Base-by-base conservation (phyloP, 2,329 filamentous ascomycete genomes). In the Sporothrix phasma region DNA sequence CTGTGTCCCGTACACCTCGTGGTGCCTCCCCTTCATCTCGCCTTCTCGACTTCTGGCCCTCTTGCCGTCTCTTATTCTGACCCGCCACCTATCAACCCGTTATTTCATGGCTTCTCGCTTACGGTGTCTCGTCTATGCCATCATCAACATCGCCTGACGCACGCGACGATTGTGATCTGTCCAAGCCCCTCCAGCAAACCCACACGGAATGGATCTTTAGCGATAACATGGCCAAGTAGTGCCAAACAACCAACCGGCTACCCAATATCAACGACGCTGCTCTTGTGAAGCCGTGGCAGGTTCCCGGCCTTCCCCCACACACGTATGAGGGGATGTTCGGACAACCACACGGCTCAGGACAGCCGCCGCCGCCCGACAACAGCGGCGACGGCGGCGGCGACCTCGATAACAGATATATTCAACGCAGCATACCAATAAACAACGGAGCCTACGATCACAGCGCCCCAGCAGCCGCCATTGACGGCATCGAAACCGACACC, bases 151-250 rank as follows among this genome's bases (percentile, higher is more conserved):
- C 17, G 10, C 49, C 51, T 15, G 34, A 19, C 31, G 29, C 26
- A 29, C 7, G 34, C 13, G 15, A 53, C 49, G 17, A 34, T 19
- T n/a, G 7, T 53, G 49, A 13, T 10, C 7, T 10, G n/a, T 34
- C 22, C 49, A n/a, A n/a, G 49, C 15, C 51, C 34, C 8, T 7
- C 8, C 5, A 56, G 6, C 43, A 34, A 41, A 37, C 34, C 15
- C 6, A 43, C 51, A 37, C 15, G 15, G 39, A 31, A 59, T 46
- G 56, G 56, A 46, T 39, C 56, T 11, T 19, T 26, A 45, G 56
- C 56, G 56, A 31, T 46, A 59, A 24, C 39, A 59, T 59, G 56
- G 39, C 56, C 39, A 29, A 58, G 11, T 56, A 56, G 31, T 56
- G 31, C 31, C 51, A 39, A 56, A 22, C 19, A 37, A 11, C 26